phyloP scores from a whole-genome alignment of 331 rosid genomes.

The Prunus yedoensis region DNA sequence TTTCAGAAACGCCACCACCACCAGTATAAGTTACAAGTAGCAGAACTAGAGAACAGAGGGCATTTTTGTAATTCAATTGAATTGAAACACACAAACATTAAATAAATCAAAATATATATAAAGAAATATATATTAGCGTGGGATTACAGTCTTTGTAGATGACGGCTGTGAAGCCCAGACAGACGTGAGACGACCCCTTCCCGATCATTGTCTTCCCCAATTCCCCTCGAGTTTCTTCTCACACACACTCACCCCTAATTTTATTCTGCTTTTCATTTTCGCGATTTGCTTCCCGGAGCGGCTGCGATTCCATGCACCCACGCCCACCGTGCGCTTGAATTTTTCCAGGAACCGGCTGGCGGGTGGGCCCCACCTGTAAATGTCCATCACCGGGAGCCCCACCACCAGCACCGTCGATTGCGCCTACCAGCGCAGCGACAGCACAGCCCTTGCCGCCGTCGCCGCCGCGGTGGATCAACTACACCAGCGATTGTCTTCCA shows the following conservation, averaged over 20 bases:
- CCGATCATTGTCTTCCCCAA: slow-evolving; percentile 27
- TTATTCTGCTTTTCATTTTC: neutral
- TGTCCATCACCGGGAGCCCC: slow-evolving; percentile 53
- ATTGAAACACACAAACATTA: neutral
- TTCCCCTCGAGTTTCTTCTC: no score
- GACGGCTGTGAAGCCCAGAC: slow-evolving; percentile 29
- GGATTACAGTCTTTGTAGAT: slow-evolving; percentile 20
- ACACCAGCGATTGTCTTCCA: slow-evolving; percentile 44
- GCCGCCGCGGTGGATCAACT: slow-evolving; percentile 23
- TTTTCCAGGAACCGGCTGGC: slow-evolving; percentile 18
- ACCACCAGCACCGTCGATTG: slow-evolving; percentile 41
- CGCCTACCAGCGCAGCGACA: slow-evolving; percentile 34
- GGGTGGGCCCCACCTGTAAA: slow-evolving; percentile 47
- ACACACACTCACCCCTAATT: neutral
- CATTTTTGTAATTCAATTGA: neutral
- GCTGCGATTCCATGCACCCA: slow-evolving; percentile 19
- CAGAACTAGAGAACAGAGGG: neutral
- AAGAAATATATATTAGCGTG: slow-evolving; percentile 12
- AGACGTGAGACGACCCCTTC: slow-evolving; percentile 14
- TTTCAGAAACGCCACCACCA: neutral
- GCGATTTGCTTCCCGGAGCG: neutral
- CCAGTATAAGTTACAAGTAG: no score
- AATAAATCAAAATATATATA: neutral
- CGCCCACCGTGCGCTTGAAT: slow-evolving; percentile 11
- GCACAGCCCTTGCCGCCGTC: slow-evolving; percentile 27